phyloP scores from a whole-genome alignment of 2,329 filamentous ascomycete genomes.

The Botrytis byssoidea region DNA sequence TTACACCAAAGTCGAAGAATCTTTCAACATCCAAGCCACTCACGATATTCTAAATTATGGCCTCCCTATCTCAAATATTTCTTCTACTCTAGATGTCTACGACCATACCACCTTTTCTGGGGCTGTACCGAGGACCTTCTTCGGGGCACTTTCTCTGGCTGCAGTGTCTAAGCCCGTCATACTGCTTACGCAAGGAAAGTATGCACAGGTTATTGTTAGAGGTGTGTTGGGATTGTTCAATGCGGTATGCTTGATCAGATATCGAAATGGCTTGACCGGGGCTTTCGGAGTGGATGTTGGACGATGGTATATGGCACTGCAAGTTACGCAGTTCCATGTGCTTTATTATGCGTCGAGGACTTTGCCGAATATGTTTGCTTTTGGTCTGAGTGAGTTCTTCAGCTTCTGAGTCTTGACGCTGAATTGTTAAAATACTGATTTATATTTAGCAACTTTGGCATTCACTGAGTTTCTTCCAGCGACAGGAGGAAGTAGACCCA shows the following conservation, averaged over 20 bases:
- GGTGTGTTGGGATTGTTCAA: conserved; percentile 78
- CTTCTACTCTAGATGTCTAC: conserved; percentile 62
- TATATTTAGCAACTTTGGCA: conserved; percentile 61
- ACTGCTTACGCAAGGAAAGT: conserved; percentile 52
- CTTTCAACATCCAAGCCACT: conserved; percentile 91
- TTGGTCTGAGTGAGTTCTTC: conserved; percentile 68
- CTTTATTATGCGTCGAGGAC: conserved; percentile 90
- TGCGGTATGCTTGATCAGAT: conserved; percentile 63
- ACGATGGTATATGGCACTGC: conserved; percentile 77
- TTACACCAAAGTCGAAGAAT: conserved; percentile 97
- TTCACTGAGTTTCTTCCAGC: conserved; percentile 45
- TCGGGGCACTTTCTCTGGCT: conserved; percentile 76
- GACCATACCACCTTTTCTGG: conserved; percentile 92
- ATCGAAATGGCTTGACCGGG: conserved; percentile 60
- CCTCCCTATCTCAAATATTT: conserved; percentile 58
- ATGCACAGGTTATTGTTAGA: conserved; percentile 65
- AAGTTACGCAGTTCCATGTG: conserved; percentile 85
- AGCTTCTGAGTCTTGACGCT: background rate
- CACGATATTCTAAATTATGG: conserved; percentile 88
- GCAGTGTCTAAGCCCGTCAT: conserved; percentile 68
- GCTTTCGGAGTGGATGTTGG: conserved; percentile 68
- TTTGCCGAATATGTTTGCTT: conserved; percentile 95
- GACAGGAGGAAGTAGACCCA: conserved; percentile 42
- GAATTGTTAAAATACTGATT: conserved; percentile 16
- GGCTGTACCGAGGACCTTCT: conserved; percentile 85